Evolutionary conservation across 768 basidiomycete species (phyloP), one percentile per base, ranked within the genome.

Genomic region (Inosperma sp.): DNA sequence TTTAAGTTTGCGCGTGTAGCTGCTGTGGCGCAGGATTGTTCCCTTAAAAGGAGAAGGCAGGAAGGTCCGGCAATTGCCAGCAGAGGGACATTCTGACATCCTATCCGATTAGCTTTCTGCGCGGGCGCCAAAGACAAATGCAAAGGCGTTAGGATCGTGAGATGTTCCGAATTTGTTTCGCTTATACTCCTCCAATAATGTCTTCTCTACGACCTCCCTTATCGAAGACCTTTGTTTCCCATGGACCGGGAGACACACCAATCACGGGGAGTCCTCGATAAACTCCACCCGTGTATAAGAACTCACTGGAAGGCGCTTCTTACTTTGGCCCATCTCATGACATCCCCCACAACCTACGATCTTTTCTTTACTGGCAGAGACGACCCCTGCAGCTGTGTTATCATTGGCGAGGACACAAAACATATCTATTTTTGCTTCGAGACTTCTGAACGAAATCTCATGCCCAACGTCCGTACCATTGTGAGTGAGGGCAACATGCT

Each of bases 361-460:
- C 67, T 88, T 27, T 86, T 78, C 68, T 88, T 87, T 73, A 83
- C 83, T 40, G 82, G 84, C 49, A 71, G 72, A 61, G 81, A 83
- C 64, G 77, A 88, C 68, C 84, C 85, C 37, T 79, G 84, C 48
- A 75, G 72, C 51, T 84, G 81, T 62, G 74, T 81, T 51, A 68
- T 87, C 68, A 86, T 87, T 57, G 83, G 85, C 33, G 78, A 82
- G 60, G 80, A 79, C 65, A 70, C 68, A 26, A 75, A 71, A 56
- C 77, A 78, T 1, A 66, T 85, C 58, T 84, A 79, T 69, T 79
- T 82, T 62, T 78, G 75, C 61, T 86, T 88, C 65, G 79, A 83
- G 62, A 88, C 86, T 9, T 69, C 72, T 46, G 69, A 74, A 53
- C 70, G 68, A 59, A 69, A 68, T 55, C 61, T 72, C 30, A 66